Base-by-base conservation (phyloP, 2,329 filamentous ascomycete species). In the Fusarium xyrophilum region DNA sequence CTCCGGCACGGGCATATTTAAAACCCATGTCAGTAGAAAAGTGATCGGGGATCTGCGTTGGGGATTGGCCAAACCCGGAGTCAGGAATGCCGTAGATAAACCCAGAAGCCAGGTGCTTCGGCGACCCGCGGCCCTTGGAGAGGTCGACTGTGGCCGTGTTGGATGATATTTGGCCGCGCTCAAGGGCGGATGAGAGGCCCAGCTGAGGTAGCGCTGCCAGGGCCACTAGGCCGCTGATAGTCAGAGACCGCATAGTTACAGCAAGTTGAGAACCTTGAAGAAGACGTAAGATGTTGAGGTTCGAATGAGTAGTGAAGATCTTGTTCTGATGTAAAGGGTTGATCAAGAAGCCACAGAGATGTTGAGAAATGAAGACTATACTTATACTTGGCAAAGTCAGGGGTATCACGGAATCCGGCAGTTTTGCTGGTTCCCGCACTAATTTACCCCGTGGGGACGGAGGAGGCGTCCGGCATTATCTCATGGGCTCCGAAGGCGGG, bases 11-110 rank as follows among this genome's bases (percentile, higher is more conserved):
- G 21, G 44, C 42, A 30, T 46, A 56, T 17, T 56, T 48, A 2
- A 56, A 50, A 21, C 33, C 43, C 8, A 56, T 56, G 17, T 56
- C 54, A 14, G 54, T n/a, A 35, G 50, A 56, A 7, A 56, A 56
- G 33, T 56, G 54, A 40, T 56, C 43, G 21, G 54, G 54, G 30
- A 50, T 56, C 43, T 56, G 54, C 23, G 5, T 50, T 17, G 43
- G 54, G 23, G 52, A 46, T 12, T 55, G 52, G 14, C 52, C 39
- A 19, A 55, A 46, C 19, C 52, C 52, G 21, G n/a, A n/a, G 35
- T 56, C 43, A 10, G 54, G 54, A 11, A 56, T 56, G 7, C 54
- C 54, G n/a, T 56, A 56, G 33, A 56, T 50, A 7, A 55, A 27
- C 1, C 52, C 52, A 23, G 52, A 55, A 46, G 52, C 39, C 19